These are phyloP conservation scores for Rhynchosporium agropyri DNA, from an alignment of 2,329 filamentous ascomycete species.

Conservation along the genomic window DNA sequence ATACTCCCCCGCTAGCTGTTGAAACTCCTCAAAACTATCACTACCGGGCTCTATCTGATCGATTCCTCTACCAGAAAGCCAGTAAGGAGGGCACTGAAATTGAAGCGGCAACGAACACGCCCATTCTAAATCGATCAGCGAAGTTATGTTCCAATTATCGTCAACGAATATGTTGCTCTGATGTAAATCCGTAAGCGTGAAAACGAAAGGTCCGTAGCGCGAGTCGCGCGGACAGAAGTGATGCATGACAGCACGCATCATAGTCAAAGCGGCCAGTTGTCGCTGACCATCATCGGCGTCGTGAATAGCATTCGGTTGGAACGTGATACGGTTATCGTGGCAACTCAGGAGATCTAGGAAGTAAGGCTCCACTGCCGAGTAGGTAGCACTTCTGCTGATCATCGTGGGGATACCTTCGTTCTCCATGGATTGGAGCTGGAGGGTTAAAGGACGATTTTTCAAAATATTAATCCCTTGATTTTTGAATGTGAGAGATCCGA, in stretches of 20 bases:
- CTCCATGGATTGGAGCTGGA: constrained; percentile 4
- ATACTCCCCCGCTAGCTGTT: not conserved
- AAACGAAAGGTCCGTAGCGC: constrained; percentile 1
- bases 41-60: constrained; percentile 7
- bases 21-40: not conserved
- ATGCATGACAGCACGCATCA: constrained; percentile 6
- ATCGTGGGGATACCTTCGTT: constrained; percentile 31
- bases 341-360: constrained; percentile 36
- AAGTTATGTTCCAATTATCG: constrained; percentile 1
- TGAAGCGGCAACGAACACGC: not conserved
- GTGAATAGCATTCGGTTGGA: constrained; percentile 38
- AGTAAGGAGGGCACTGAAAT: constrained; percentile 3
- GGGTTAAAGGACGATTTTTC: constrained; percentile 1
- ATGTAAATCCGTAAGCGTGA: constrained; percentile 7
- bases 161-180: constrained; percentile 10
- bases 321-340: constrained; percentile 38
- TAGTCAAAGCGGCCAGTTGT: constrained; percentile 4
- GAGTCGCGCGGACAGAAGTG: not conserved
- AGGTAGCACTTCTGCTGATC: constrained; percentile 34
- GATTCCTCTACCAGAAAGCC: constrained; percentile 1
- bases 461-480: not conserved
- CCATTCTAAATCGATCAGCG: constrained; percentile 8
- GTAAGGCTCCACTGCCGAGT: constrained; percentile 37
- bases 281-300: constrained; percentile 15
- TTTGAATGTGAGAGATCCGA: constrained; percentile 5